A percentile compares a stretch with the other conserved stretches of the same genome.
phyloP scores from a whole-genome alignment of 1,139 yeast species.

The Kluyveromyces sp. region DNA sequence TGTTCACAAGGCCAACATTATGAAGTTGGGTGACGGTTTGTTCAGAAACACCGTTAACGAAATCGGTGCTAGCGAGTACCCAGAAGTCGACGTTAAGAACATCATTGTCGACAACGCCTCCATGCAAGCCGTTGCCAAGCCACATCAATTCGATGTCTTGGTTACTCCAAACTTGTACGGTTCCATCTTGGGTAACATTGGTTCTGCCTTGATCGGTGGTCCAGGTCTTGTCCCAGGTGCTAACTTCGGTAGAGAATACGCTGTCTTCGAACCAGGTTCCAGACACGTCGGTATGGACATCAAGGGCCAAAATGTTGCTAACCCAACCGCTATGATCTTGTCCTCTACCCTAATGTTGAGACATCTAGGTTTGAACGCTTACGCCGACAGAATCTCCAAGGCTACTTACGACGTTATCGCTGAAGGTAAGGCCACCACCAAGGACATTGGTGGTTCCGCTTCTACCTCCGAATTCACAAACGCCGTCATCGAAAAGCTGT shows the following conservation, averaged over 20 bases:
- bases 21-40: slow-evolving; percentile 98
- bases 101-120: slow-evolving; percentile 98
- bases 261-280: slow-evolving; percentile 98
- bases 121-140: slow-evolving; percentile 97
- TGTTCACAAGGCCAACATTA: slow-evolving; percentile 97
- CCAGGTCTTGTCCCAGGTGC: slow-evolving; percentile 99
- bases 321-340: slow-evolving; percentile 96
- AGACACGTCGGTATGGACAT: slow-evolving; percentile 98
- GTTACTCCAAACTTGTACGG: slow-evolving; percentile 98
- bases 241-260: slow-evolving; percentile 94
- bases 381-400: slow-evolving; percentile 77
- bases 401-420: slow-evolving; percentile 88
- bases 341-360: slow-evolving; percentile 87
- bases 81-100: slow-evolving; percentile 75
- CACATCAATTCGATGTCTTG: slow-evolving; percentile 95
- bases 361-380: slow-evolving; percentile 79
- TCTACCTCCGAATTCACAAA: slow-evolving; percentile 87
- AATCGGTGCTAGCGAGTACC: slow-evolving; percentile 78
- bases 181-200: slow-evolving; percentile 92
- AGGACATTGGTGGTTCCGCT: slow-evolving; percentile 83
- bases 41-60: slow-evolving; percentile 91
- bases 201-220: slow-evolving; percentile 97
- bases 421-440: slow-evolving; percentile 74
- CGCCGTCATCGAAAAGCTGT: slow-evolving; percentile 26
- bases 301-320: slow-evolving; percentile 88